Percentiles rank a stretch among this genome's conserved stretches.
Evolutionary conservation across 2,329 filamentous ascomycete species (phyloP).

Genomic region (Colletotrichum brevisporum): DNA sequence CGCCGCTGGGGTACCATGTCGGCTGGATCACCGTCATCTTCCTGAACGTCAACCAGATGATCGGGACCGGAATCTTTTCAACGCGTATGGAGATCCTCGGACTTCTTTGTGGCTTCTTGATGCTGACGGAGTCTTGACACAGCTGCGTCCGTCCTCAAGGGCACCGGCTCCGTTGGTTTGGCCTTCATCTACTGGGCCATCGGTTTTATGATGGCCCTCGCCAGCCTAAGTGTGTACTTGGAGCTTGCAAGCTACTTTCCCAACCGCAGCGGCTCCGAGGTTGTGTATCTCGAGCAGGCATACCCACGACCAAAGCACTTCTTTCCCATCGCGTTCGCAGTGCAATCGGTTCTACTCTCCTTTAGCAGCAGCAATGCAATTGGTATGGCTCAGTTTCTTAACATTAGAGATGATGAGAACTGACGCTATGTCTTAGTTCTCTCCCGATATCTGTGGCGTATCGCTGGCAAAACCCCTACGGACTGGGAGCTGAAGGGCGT

Average conservation of each 20-base stretch:
- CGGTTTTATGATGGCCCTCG: slow-evolving; percentile 70
- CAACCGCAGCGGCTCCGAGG: slow-evolving; percentile 75
- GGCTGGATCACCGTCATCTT: slow-evolving; percentile 70
- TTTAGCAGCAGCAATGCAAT: slow-evolving; percentile 78
- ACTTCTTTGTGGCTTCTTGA: too few relatives aligned
- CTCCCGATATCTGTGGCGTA: slow-evolving; percentile 73
- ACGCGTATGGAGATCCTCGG: slow-evolving; percentile 63
- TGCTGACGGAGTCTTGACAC: slow-evolving; percentile 22
- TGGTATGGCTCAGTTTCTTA: slow-evolving; percentile 46
- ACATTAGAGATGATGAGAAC: background rate
- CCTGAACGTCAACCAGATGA: slow-evolving; percentile 73
- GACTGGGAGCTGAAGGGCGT: slow-evolving; percentile 77
- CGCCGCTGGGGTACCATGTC: slow-evolving; percentile 72
- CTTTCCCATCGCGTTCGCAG: slow-evolving; percentile 75
- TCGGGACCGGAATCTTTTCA: slow-evolving; percentile 74
- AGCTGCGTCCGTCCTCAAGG: slow-evolving; percentile 70
- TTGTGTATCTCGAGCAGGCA: slow-evolving; percentile 78
- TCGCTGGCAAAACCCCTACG: slow-evolving; percentile 63
- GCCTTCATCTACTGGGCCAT: slow-evolving; percentile 75
- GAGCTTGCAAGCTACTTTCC: slow-evolving; percentile 77
- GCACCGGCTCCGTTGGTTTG: slow-evolving; percentile 74
- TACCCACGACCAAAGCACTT: slow-evolving; percentile 75
- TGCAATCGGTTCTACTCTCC: slow-evolving; percentile 73
- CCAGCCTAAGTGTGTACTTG: slow-evolving; percentile 71
- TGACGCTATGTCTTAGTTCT: slow-evolving; percentile 58